A percentile compares a stretch with the other conserved stretches of the same genome.
These are phyloP conservation scores for Fusarium abutilonis DNA, from an alignment of 2,329 filamentous ascomycete species.

Conservation along the genomic window DNA sequence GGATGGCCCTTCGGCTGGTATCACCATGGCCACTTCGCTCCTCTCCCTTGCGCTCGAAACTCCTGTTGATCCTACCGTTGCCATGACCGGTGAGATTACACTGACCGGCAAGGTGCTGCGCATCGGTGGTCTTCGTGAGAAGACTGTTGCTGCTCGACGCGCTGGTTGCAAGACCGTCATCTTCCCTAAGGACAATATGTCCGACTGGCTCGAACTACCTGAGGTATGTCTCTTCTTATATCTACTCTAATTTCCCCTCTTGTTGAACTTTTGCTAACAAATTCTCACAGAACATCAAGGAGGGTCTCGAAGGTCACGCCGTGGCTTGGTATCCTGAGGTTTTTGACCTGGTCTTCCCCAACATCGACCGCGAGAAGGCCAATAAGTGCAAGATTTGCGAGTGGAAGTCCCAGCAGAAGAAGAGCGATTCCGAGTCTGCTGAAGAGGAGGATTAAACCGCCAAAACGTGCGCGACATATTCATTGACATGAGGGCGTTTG, in stretches of 20 bases:
- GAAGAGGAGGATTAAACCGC: conserved; percentile 50
- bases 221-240: conserved; percentile 72
- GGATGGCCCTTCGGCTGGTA: conserved; percentile 90
- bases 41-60: conserved; percentile 84
- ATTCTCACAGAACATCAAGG: conserved; percentile 86
- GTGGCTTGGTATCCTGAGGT: conserved; percentile 95
- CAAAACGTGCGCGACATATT: neutral
- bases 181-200: conserved; percentile 94
- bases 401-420: conserved; percentile 60
- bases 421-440: conserved; percentile 50
- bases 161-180: conserved; percentile 94
- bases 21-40: conserved; percentile 97
- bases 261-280: conserved; percentile 17
- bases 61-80: conserved; percentile 83
- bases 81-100: conserved; percentile 98
- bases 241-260: neutral
- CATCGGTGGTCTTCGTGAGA: conserved; percentile 93
- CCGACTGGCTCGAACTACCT: conserved; percentile 96
- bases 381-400: conserved; percentile 76
- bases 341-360: conserved; percentile 88
- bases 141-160: conserved; percentile 93
- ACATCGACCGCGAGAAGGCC: conserved; percentile 76
- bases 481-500: conserved; percentile 38
- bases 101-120: conserved; percentile 95
- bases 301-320: conserved; percentile 90